phyloP scores from a whole-genome alignment of 495 filamentous ascomycete species.

The Daldinia decipiens region DNA sequence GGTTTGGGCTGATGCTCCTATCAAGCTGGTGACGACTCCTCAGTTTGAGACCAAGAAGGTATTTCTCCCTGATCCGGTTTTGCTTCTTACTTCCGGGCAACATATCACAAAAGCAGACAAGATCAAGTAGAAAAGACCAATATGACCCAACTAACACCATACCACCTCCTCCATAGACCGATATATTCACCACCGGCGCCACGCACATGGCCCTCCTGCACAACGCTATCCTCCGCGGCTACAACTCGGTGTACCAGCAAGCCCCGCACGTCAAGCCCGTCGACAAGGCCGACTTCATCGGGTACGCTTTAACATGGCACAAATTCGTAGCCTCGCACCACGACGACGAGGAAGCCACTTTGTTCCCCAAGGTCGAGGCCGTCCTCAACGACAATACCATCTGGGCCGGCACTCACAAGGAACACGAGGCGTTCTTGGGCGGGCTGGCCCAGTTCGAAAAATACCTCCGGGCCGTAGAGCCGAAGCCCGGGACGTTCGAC shows the following conservation, averaged over 20 bases:
- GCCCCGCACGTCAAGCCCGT: conserved; percentile 54
- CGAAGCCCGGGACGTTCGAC: conserved; percentile 49
- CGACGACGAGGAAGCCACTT: conserved; percentile 61
- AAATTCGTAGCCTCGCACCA: conserved; percentile 65
- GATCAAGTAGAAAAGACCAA: neutral
- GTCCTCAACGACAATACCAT: conserved; percentile 57
- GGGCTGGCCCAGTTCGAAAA: conserved; percentile 59
- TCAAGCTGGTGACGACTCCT: conserved; percentile 60
- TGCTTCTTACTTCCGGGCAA: neutral
- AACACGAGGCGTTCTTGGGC: conserved; percentile 63
- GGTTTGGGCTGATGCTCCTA: conserved; percentile 62
- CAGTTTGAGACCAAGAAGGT: conserved; percentile 58
- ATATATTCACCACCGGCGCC: conserved; percentile 62
- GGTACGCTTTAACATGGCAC: conserved; percentile 62
- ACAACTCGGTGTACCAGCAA: conserved; percentile 68
- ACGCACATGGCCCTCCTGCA: conserved; percentile 69
- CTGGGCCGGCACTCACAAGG: conserved; percentile 59
- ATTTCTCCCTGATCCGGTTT: neutral
- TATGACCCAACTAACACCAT: conserved; percentile 4
- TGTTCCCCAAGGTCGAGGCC: conserved; percentile 64
- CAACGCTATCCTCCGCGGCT: conserved; percentile 68
- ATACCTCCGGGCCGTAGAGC: conserved; percentile 55
- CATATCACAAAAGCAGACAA: neutral
- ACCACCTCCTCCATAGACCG: conserved; percentile 46
- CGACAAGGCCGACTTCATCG: conserved; percentile 61